phyloP scores from a whole-genome alignment of 257 asterid species.

The Nicotiana benthamiana region DNA sequence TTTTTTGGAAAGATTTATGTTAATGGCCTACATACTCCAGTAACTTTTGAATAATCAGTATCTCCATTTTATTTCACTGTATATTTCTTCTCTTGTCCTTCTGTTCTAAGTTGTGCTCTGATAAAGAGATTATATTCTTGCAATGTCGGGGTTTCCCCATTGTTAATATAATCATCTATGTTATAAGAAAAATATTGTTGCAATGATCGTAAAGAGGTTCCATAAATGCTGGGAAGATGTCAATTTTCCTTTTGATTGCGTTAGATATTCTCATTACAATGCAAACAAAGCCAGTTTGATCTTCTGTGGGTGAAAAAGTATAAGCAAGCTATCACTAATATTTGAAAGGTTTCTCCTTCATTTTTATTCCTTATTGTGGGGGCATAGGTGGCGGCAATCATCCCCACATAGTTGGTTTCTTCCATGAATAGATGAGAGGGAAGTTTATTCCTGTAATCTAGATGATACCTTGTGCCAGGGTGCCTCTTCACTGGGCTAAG shows the following conservation, averaged over 20 bases:
- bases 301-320: not conserved
- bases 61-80: not conserved
- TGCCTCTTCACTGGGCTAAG: not conserved
- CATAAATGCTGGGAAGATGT: not conserved
- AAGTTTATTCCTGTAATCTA: not conserved
- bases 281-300: not conserved
- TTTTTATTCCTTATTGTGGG: not conserved
- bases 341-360: not conserved
- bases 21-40: not conserved
- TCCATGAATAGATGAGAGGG: not conserved
- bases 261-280: not conserved
- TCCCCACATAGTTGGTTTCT: not conserved
- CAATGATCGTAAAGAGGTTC: not conserved
- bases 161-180: too few species aligned
- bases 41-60: not conserved
- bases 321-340: not conserved
- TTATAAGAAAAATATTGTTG: not conserved
- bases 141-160: not conserved
- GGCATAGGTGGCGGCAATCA: not conserved
- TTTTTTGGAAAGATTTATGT: not conserved
- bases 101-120: not conserved
- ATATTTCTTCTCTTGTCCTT: not conserved
- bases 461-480: not conserved
- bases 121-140: not conserved
- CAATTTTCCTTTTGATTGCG: not conserved